phyloP scores from a whole-genome alignment of 257 asterid species.

The Verbascum thapsus region DNA sequence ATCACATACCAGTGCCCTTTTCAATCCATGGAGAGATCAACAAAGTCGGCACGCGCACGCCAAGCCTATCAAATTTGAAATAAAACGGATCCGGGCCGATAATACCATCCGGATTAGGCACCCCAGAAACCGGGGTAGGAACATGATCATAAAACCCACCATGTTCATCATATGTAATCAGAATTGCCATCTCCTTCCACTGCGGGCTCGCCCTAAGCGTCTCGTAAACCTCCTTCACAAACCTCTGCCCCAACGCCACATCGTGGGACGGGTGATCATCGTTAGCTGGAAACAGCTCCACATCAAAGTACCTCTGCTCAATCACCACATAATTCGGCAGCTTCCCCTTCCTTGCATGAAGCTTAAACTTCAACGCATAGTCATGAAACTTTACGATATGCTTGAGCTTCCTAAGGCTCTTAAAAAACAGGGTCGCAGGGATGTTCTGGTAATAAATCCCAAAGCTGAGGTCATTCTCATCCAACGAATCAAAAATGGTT shows the following conservation, averaged over 20 bases:
- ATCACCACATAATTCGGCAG: slow-evolving; percentile 88
- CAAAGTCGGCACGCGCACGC: slow-evolving; percentile 87
- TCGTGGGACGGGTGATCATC: slow-evolving; percentile 97
- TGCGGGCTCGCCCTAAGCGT: slow-evolving; percentile 83
- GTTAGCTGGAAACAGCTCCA: slow-evolving; percentile 66
- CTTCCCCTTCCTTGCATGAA: slow-evolving; percentile 69
- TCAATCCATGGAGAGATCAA: slow-evolving; percentile 96
- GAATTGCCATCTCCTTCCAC: slow-evolving; percentile 88
- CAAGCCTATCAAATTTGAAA: slow-evolving; percentile 79
- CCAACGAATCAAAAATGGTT: slow-evolving; percentile 90
- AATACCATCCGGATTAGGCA: slow-evolving; percentile 97
- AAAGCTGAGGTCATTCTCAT: slow-evolving; percentile 71
- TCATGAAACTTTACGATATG: slow-evolving; percentile 59
- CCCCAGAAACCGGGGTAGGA: slow-evolving; percentile 86
- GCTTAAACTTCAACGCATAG: slow-evolving; percentile 62
- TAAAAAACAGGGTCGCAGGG: slow-evolving; percentile 85
- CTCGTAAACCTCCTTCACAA: slow-evolving; percentile 97
- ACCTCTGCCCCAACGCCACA: slow-evolving; percentile 84
- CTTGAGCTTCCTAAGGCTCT: slow-evolving; percentile 76
- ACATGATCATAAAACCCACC: slow-evolving; percentile 97
- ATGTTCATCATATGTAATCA: slow-evolving; percentile 94
- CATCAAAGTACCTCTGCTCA: slow-evolving; percentile 84
- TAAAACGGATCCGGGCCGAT: slow-evolving; percentile 88
- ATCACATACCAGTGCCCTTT: slow-evolving; percentile 72
- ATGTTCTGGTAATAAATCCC: slow-evolving; percentile 96